phyloP scores from a whole-genome alignment of 306 rosid species.

The Luffa aegyptiaca region DNA sequence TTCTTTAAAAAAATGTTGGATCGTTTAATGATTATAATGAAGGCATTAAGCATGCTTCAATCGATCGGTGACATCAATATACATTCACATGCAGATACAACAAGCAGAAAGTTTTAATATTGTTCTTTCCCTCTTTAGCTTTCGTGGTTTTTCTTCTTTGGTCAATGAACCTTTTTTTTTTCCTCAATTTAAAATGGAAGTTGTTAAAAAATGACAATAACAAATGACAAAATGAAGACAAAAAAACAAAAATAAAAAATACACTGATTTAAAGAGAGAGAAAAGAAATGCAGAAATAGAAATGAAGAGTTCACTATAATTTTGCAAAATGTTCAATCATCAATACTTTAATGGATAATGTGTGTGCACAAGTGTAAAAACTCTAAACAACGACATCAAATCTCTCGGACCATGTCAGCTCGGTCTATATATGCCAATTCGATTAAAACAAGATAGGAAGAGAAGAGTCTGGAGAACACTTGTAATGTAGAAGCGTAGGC shows the following conservation, averaged over 20 bases:
- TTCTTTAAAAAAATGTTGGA: background rate
- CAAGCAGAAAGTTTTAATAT: background rate
- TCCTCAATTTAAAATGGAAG: background rate
- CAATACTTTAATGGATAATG: no score
- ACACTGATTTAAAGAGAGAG: background rate
- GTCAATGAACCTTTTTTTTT: background rate
- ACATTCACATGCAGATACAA: background rate
- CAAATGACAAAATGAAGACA: background rate
- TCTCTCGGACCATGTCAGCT: no score
- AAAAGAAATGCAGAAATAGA: background rate
- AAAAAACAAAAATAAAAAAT: background rate
- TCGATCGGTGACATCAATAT: background rate
- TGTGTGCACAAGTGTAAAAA: background rate
- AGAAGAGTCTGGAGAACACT: background rate
- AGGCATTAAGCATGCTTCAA: conserved; percentile 10
- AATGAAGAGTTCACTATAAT: background rate
- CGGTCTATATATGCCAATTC: no score
- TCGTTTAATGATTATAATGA: conserved; percentile 2
- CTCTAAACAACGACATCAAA: background rate
- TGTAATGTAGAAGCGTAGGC: no score
- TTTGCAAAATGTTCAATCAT: background rate
- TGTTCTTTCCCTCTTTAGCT: background rate
- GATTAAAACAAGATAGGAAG: no score
- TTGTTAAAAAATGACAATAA: background rate
- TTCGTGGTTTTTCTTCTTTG: background rate